A percentile compares a stretch with the other conserved stretches of the same genome.
phyloP scores from a whole-genome alignment of 176 grass and related monocot genomes.

The Chloris gayana region DNA sequence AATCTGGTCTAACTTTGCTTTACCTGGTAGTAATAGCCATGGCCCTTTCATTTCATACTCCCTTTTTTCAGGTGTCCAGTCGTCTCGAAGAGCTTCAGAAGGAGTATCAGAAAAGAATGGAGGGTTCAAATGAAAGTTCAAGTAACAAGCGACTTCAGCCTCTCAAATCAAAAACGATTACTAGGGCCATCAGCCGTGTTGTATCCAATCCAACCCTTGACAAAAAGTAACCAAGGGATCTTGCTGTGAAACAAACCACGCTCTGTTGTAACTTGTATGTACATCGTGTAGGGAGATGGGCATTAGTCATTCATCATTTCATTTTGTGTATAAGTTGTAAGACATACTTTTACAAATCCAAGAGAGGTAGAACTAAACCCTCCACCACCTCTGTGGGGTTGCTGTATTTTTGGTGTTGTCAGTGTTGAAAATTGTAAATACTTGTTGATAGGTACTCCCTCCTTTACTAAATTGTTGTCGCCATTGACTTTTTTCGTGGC shows the following conservation, averaged over 20 bases:
- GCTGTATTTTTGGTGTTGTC: neutral
- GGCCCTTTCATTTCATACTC: neutral
- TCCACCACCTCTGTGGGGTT: neutral
- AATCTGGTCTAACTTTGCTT: neutral
- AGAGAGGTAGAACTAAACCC: neutral
- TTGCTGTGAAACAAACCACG: neutral
- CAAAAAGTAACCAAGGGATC: slow-evolving; percentile 23
- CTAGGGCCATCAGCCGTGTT: slow-evolving; percentile 50
- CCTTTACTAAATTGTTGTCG: no score
- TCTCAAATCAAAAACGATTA: slow-evolving; percentile 51
- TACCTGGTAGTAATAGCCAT: neutral
- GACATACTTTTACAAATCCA: neutral
- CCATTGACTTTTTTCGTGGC: no score
- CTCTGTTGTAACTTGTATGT: slow-evolving; percentile 27
- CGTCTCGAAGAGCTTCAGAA: slow-evolving; percentile 69
- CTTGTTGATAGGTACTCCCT: neutral
- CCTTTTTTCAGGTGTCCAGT: slow-evolving; percentile 64
- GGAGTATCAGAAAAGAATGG: slow-evolving; percentile 59
- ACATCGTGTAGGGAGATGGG: slow-evolving; percentile 12
- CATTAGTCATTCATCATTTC: neutral
- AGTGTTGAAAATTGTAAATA: slow-evolving; percentile 21
- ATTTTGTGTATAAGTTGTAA: neutral
- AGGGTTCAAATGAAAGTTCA: slow-evolving; percentile 42
- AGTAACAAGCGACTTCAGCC: slow-evolving; percentile 51
- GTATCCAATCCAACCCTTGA: slow-evolving; percentile 41